These are phyloP conservation scores for Naganishia albida DNA, from an alignment of 1,284 basidiomycete species.

Conservation along the genomic window DNA sequence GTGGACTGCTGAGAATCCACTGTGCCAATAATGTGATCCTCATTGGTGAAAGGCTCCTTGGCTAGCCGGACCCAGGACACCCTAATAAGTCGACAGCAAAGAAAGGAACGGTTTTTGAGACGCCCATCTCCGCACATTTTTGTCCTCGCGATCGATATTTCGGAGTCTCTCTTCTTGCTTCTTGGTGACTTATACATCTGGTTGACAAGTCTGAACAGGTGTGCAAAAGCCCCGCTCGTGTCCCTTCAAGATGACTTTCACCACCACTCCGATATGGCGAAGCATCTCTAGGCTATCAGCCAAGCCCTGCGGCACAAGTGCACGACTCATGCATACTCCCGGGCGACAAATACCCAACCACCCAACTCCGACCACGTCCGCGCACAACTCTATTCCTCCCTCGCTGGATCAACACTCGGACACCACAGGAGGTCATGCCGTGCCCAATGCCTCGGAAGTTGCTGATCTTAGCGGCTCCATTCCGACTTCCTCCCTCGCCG, in stretches of 20 bases:
- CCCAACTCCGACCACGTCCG: slow-evolving; percentile 28
- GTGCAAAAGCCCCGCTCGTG: neutral
- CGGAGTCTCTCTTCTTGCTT: neutral
- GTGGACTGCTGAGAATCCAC: too few species aligned
- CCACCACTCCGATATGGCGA: slow-evolving; percentile 12
- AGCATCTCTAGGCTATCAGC: neutral
- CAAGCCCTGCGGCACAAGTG: neutral
- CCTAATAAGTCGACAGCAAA: too few species aligned
- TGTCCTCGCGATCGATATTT: slow-evolving; percentile 3
- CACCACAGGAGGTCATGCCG: slow-evolving; percentile 4
- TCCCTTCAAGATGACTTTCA: slow-evolving; percentile 7
- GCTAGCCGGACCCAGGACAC: too few species aligned
- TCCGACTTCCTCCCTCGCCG: slow-evolving; percentile 13
- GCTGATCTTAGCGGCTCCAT: slow-evolving; percentile 2
- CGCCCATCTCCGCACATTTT: slow-evolving; percentile 6
- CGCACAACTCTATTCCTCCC: slow-evolving; percentile 26
- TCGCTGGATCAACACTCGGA: slow-evolving; percentile 19
- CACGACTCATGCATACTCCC: slow-evolving; percentile 28
- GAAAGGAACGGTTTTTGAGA: neutral
- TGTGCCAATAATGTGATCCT: too few species aligned
- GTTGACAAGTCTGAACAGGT: neutral
- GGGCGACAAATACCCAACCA: slow-evolving; percentile 30
- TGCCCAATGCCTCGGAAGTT: slow-evolving; percentile 7
- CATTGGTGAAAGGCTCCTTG: too few species aligned
- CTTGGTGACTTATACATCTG: neutral